These are phyloP conservation scores for Hanseniaspora uvarum DNA, from an alignment of 1,139 yeast genomes.

Conservation along the genomic window DNA sequence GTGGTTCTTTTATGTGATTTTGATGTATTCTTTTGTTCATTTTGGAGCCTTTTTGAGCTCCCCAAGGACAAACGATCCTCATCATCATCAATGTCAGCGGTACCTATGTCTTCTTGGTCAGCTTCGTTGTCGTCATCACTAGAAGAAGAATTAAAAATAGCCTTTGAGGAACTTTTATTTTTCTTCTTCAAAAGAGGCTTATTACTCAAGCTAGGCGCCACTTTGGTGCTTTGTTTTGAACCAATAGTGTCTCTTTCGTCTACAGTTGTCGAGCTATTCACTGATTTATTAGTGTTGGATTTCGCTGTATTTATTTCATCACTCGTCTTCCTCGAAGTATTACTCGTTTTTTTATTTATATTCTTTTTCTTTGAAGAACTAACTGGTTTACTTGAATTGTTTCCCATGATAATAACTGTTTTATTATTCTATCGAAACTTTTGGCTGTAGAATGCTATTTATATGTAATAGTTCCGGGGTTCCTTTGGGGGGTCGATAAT, in stretches of 20 bases:
- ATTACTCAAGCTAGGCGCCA: conserved; percentile 1
- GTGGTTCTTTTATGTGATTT: conserved; percentile 8
- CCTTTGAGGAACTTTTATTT: not conserved
- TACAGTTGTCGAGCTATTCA: not conserved
- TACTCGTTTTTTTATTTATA: not conserved
- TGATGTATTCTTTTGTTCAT: not conserved
- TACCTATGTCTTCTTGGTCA: conserved; percentile 6
- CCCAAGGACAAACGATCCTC: not conserved
- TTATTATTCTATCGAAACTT: too few species aligned
- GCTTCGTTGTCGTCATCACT: conserved; percentile 9
- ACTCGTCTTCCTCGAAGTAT: not conserved
- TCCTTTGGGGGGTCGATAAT: too few species aligned
- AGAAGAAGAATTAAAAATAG: not conserved
- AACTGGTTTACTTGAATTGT: conserved; percentile 15
- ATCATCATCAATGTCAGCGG: conserved; percentile 11
- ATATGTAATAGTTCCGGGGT: too few species aligned
- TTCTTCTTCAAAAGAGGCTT: conserved; percentile 8
- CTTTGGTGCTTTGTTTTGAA: not conserved
- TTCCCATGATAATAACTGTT: conserved; percentile 17
- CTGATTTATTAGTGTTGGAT: not conserved
- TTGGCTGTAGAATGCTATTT: too few species aligned
- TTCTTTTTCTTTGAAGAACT: conserved; percentile 2
- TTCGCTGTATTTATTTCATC: not conserved
- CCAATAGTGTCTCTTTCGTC: not conserved
- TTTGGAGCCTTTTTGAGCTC: not conserved